These are phyloP conservation scores for Drechslerella dactyloides DNA, from an alignment of 2,329 filamentous ascomycete genomes.

Conservation along the genomic window DNA sequence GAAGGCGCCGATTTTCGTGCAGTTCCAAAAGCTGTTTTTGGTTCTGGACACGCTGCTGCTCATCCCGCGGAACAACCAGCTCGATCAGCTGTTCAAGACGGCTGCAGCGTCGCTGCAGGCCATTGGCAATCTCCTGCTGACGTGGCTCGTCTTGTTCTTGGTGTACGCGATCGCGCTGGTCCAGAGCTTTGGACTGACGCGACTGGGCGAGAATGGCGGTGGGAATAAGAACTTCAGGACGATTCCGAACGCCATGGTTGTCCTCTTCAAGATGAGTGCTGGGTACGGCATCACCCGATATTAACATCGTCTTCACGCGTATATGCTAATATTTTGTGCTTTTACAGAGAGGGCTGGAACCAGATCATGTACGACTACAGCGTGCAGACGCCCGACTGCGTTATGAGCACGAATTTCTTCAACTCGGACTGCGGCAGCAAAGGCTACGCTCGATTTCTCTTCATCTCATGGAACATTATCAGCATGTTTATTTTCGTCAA, in stretches of 20 bases:
- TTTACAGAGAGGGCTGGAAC: slow-evolving; percentile 84
- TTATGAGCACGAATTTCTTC: slow-evolving; percentile 74
- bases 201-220: slow-evolving; percentile 75
- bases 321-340: slow-evolving; percentile 15
- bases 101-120: slow-evolving; percentile 89
- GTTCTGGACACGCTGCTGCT: slow-evolving; percentile 68
- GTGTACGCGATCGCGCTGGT: slow-evolving; percentile 96
- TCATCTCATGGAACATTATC: slow-evolving; percentile 97
- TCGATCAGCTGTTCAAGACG: slow-evolving; percentile 98
- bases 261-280: slow-evolving; percentile 89
- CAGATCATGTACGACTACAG: slow-evolving; percentile 95
- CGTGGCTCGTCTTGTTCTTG: slow-evolving; percentile 95
- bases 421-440: slow-evolving; percentile 90
- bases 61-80: slow-evolving; percentile 93
- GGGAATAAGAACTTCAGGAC: slow-evolving; percentile 90
- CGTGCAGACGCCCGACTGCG: slow-evolving; percentile 77
- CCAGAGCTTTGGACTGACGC: slow-evolving; percentile 91
- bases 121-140: slow-evolving; percentile 89
- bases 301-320: not conserved
- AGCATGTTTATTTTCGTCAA: slow-evolving; percentile 99
- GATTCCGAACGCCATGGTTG: slow-evolving; percentile 88
- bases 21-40: slow-evolving; percentile 91
- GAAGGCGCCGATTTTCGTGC: slow-evolving; percentile 69
- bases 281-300: slow-evolving; percentile 57
- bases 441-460: slow-evolving; percentile 84